Evolutionary conservation across 2,329 filamentous ascomycete genomes (phyloP), one percentile per base, ranked within the genome.

Genomic region (Penicillium sp.): DNA sequence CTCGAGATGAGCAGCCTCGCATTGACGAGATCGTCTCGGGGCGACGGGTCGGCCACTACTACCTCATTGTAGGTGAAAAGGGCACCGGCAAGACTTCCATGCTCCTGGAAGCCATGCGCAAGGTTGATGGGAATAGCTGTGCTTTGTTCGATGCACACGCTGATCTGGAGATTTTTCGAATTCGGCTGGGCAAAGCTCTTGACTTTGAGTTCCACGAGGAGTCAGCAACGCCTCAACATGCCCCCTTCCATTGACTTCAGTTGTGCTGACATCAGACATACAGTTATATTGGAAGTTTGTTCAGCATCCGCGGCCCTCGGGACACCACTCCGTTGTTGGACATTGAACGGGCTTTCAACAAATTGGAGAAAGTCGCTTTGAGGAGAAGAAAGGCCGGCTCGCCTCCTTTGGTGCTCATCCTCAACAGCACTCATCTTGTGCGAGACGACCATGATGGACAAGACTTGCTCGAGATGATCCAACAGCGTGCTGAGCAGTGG

Each of bases 181-280:
- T 96, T 38, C 81, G 93, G 4, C 79, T 98, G 3, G 93, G 93
- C 26, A 96, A 95, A 66, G 89, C 90, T 2, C 76, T 98, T 36
- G 90, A 98, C 66, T 98, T 90, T 66, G 93, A 98, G 65, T 98
- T 87, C 61, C 89, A 97, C 64, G 93, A 97, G 72, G 93, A 98
- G 73, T 96, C 95, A 63, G 66, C 5, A 12, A 5, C 4, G 12
- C 12, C 11, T 52, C 13, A 7, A 33, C 7, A 18, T 32, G 3
- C 32, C n/a, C 4, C 24, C 26, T 5, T 11, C 12, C 4, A 4
- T 34, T n/a, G 9, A 8, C 7, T 26, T 9, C 3, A 24, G 36
- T n/a, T 8, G 6, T 29, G 39, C 49, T 66, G 44, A 60, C 39
- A 35, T 5, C 24, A 4, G 18, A 24, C 42, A 12, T 48, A 13